These are phyloP conservation scores for Rhodosporidiobolus odoratus DNA, from an alignment of 768 basidiomycete genomes.

Conservation along the genomic window DNA sequence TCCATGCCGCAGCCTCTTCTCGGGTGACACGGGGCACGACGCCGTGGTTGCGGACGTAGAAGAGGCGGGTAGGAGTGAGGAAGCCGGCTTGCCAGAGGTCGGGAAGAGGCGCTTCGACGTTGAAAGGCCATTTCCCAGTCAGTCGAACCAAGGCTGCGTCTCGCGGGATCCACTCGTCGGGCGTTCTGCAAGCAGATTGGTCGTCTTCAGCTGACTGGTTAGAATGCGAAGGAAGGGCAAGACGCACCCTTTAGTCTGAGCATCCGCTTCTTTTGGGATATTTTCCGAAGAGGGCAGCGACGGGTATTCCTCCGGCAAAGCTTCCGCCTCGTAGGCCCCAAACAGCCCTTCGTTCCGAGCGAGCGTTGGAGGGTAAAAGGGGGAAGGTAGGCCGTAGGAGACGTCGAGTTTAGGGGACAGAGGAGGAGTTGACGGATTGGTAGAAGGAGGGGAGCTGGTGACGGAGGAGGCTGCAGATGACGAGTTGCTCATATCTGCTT, in stretches of 20 bases:
- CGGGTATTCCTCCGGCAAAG: conserved; percentile 27
- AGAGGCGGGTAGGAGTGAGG: conserved; percentile 55
- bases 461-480: background rate
- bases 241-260: conserved; percentile 11
- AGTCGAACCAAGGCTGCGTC: conserved; percentile 52
- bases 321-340: background rate
- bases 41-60: conserved; percentile 63
- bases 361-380: conserved; percentile 30
- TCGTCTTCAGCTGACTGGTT: background rate
- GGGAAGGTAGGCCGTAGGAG: conserved; percentile 14
- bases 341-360: background rate
- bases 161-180: conserved; percentile 51
- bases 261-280: conserved; percentile 13
- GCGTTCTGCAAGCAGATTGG: conserved; percentile 47
- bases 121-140: conserved; percentile 63
- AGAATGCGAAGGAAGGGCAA: background rate
- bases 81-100: conserved; percentile 54
- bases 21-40: conserved; percentile 55
- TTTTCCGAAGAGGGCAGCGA: conserved; percentile 23
- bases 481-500: conserved; percentile 3
- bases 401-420: conserved; percentile 1
- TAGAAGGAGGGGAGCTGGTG: background rate
- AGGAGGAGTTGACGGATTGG: conserved; percentile 5
- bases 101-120: conserved; percentile 54
- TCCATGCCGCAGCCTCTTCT: conserved; percentile 51